phyloP scores from a whole-genome alignment of 2,329 filamentous ascomycete genomes.

The Penicillium sp. region DNA sequence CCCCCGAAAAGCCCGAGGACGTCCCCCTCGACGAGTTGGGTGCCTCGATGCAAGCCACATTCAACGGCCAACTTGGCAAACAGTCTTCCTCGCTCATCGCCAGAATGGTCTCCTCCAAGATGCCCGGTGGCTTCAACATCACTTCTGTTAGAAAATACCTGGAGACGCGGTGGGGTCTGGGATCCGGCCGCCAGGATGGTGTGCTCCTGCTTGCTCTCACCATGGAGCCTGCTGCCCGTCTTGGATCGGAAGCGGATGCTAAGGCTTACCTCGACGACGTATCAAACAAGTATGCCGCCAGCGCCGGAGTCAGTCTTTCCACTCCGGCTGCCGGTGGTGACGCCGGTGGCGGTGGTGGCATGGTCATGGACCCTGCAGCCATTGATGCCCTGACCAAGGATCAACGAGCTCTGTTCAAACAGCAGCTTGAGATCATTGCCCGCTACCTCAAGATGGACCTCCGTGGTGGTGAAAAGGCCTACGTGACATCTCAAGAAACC shows the following conservation, averaged over 20 bases:
- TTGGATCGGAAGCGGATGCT: slow-evolving; percentile 85
- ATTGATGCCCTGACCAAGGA: slow-evolving; percentile 97
- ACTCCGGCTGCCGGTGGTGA: slow-evolving; percentile 69
- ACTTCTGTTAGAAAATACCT: slow-evolving; percentile 93
- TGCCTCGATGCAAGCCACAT: slow-evolving; percentile 95
- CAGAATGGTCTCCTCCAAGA: slow-evolving; percentile 94
- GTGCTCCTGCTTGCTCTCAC: slow-evolving; percentile 85
- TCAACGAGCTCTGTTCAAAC: slow-evolving; percentile 93
- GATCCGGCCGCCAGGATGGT: slow-evolving; percentile 82
- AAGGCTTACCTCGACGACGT: slow-evolving; percentile 90
- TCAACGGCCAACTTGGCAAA: slow-evolving; percentile 97
- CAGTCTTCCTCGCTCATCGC: slow-evolving; percentile 91
- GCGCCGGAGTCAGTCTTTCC: slow-evolving; percentile 78
- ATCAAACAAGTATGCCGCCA: slow-evolving; percentile 81
- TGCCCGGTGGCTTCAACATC: slow-evolving; percentile 99
- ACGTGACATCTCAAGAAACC: slow-evolving; percentile 78
- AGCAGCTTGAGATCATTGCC: slow-evolving; percentile 92
- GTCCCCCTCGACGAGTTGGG: slow-evolving; percentile 93
- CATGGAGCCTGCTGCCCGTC: slow-evolving; percentile 83
- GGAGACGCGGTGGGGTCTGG: slow-evolving; percentile 89
- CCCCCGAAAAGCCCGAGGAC: slow-evolving; percentile 97
- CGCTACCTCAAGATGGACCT: slow-evolving; percentile 97
- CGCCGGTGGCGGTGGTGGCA: slow-evolving; percentile 68
- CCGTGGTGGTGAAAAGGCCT: slow-evolving; percentile 92
- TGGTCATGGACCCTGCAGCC: slow-evolving; percentile 99